phyloP scores from a whole-genome alignment of 2,329 filamentous ascomycete species.

The Blumeriella jaapii region DNA sequence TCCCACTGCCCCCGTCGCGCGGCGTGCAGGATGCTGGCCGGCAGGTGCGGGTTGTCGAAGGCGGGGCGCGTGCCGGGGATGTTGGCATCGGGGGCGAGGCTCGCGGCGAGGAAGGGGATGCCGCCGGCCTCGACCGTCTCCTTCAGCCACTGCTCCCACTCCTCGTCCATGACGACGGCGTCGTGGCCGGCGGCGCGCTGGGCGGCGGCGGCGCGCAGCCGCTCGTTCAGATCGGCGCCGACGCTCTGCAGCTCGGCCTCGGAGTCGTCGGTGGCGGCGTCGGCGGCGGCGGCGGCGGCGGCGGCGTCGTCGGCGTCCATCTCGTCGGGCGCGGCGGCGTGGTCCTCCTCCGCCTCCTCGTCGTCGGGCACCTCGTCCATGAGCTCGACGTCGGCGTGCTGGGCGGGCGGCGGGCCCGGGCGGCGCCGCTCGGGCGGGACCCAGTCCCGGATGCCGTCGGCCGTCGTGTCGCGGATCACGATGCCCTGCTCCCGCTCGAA shows the following conservation, averaged over 20 bases:
- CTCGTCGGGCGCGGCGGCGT: conserved; percentile 29
- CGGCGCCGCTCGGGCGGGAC: conserved; percentile 34
- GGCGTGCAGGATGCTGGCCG: conserved; percentile 40
- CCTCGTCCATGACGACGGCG: conserved; percentile 53
- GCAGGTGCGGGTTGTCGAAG: conserved; percentile 30
- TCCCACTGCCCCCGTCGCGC: conserved; percentile 46
- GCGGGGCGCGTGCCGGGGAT: conserved; percentile 28
- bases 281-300: conserved; percentile 31
- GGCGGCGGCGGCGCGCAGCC: conserved; percentile 52
- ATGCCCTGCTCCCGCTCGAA: conserved; percentile 67
- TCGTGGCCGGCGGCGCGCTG: conserved; percentile 47
- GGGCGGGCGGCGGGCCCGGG: conserved; percentile 10
- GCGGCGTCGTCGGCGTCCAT: conserved; percentile 30
- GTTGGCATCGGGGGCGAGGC: conserved; percentile 24
- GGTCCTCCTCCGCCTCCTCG: conserved; percentile 25
- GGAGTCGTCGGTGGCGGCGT: conserved; percentile 36
- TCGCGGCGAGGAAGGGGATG: conserved; percentile 34
- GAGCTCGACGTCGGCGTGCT: conserved; percentile 20
- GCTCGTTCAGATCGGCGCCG: conserved; percentile 50
- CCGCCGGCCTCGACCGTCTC: conserved; percentile 54
- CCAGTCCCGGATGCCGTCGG: conserved; percentile 55
- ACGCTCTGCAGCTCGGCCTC: conserved; percentile 46
- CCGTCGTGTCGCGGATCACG: conserved; percentile 58
- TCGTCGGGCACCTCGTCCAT: conserved; percentile 29
- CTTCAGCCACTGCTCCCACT: conserved; percentile 67